Evolutionary conservation across 768 basidiomycete species (phyloP), one percentile per base, ranked within the genome.

Genomic region (Leccinum uliginosum): DNA sequence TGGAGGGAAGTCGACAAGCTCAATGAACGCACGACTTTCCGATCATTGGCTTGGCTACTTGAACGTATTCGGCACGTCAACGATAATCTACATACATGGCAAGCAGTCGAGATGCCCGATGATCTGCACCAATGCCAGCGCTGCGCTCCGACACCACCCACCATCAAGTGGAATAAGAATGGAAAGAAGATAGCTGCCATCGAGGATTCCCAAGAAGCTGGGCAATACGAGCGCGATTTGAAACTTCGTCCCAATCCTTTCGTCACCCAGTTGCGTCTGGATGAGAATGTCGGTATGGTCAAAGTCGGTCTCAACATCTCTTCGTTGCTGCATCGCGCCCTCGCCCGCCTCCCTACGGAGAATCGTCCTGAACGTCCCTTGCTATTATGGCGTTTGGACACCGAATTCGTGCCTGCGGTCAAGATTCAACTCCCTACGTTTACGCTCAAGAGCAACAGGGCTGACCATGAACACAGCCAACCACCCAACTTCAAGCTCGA

Each of bases 1-100:
- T 97, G 91, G 92, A 75, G 73, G 43, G 89, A 93, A 63, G 83
- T 98, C 45, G 92, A 96, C 70, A 87, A 90, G 62, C 76, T 92
- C 9, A 87, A 95, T 62, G 91, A 96, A 66, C 85, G 93, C 4
- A 75, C 81, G 11, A 87, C 85, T 1, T 96, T 94, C 77, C 83
- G 83, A 59, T 78, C 85, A 5, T 68, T 96, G 15, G 89, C 93
- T 2, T 98, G 95, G 94, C 73, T 97, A 19, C 75, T 92, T 23
- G 91, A 94, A 67, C 84, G 92, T 50, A 80, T 95, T 59, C 84
- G 89, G 12, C 82, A 85, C 56, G 82, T 93, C 55, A 82, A 87
- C 23, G 83, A 83, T 35, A 74, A 80, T 56, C 81, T 89, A 63
- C 74, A 73, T 26, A 65, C 76, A 3, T 98, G 95, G 95, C 86